Percentiles rank a stretch among this genome's conserved stretches.
Conservation (phyloP, 1,139 yeast species). For the Torulaspora pretoriensis region DNA sequence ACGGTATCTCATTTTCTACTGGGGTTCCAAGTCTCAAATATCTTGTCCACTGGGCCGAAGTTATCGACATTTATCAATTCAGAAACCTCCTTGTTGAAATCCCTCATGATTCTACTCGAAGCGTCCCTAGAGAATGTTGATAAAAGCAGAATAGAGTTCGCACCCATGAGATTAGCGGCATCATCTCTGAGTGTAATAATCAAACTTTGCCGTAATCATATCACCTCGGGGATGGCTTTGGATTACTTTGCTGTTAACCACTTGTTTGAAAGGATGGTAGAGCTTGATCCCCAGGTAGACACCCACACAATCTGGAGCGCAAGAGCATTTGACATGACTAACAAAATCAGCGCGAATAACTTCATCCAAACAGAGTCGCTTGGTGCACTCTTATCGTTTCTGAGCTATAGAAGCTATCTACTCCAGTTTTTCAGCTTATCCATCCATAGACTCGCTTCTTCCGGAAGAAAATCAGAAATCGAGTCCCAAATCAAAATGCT, state of each 20-base stretch:
- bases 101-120: constrained; percentile 49
- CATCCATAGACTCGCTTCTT: constrained; percentile 54
- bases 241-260: constrained; percentile 48
- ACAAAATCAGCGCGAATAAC: constrained; percentile 39
- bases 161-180: constrained; percentile 56
- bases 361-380: constrained; percentile 41
- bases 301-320: constrained; percentile 51
- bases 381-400: constrained; percentile 57
- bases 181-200: constrained; percentile 57
- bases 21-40: constrained; percentile 56
- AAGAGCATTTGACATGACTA: constrained; percentile 37
- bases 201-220: constrained; percentile 52
- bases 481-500: constrained; percentile 52
- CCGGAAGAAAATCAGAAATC: constrained; percentile 53
- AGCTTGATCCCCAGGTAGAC: constrained; percentile 52
- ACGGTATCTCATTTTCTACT: constrained; percentile 70
- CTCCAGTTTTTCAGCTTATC: constrained; percentile 71
- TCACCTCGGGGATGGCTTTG: constrained; percentile 52
- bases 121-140: constrained; percentile 45
- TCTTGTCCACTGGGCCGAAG: constrained; percentile 42
- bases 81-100: constrained; percentile 50
- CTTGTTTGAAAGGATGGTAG: constrained; percentile 51
- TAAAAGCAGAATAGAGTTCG: constrained; percentile 45
- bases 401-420: constrained; percentile 56
- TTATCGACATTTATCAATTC: constrained; percentile 49